phyloP scores from a whole-genome alignment of 1,284 basidiomycete species.

The Sporisorium graminicola region DNA sequence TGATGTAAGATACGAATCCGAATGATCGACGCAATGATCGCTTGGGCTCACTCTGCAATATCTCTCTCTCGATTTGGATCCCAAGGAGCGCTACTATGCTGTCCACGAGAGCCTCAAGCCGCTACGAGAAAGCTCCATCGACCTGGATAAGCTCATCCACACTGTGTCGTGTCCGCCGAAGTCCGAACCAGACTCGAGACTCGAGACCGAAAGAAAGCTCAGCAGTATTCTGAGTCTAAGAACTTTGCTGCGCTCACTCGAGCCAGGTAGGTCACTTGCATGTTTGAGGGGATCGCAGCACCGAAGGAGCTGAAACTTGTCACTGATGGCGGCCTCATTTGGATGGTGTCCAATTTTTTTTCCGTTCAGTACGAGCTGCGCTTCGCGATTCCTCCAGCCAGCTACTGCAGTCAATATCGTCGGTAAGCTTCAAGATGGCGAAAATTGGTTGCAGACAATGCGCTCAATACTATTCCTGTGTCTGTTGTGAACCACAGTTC shows the following conservation, averaged over 20 bases:
- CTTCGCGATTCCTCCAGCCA: conserved; percentile 76
- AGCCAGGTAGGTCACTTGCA: conserved; percentile 22
- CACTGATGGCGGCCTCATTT: background rate
- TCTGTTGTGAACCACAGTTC: conserved; percentile 73
- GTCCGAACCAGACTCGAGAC: conserved; percentile 57
- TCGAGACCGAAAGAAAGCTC: conserved; percentile 78
- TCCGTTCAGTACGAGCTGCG: conserved; percentile 74
- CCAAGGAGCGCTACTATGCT: conserved; percentile 76
- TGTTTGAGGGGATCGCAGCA: background rate
- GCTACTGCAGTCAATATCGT: conserved; percentile 76
- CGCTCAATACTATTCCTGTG: background rate
- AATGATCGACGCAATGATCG: background rate
- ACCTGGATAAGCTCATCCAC: conserved; percentile 86
- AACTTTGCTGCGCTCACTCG: conserved; percentile 73
- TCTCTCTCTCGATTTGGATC: background rate
- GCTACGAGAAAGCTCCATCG: conserved; percentile 76
- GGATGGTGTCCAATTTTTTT: background rate
- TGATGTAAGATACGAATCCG: conserved; percentile 71
- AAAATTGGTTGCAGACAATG: background rate
- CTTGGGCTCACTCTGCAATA: background rate
- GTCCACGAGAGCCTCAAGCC: conserved; percentile 79
- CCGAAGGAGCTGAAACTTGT: background rate
- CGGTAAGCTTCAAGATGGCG: conserved; percentile 71
- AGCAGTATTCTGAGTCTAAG: conserved; percentile 80
- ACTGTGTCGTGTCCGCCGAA: conserved; percentile 26